Base-by-base conservation (phyloP, 495 filamentous ascomycete species). In the Xylaria flabelliformis region DNA sequence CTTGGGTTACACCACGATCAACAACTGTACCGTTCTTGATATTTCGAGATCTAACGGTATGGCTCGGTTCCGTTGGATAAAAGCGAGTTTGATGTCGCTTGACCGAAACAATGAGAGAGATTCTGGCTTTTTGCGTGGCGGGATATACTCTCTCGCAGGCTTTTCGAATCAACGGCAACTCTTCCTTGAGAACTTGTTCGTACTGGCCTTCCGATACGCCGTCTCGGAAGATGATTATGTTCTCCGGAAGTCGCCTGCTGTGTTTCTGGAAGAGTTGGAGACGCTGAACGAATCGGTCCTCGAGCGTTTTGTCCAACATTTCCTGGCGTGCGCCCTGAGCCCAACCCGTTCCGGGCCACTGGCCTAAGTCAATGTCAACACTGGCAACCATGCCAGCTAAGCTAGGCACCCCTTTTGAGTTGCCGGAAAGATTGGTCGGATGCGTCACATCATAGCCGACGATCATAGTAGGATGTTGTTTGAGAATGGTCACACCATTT, bases 81-180 rank as follows among this genome's bases (percentile, higher is more conserved):
- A 98, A 97, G 0, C 95, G 91, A 0, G 93, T 97, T 76, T 97
- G 93, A 74, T 98, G 95, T 26, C 96, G 88, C 80, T 97, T 97
- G 51, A 93, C 93, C 0, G 91, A 91, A n/a, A 93, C 83, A 21
- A 93, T 82, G 39, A 93, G 81, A 0, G 88, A 81, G 17, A 93
- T 83, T 53, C 85, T 86, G 0, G 93, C 90, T 3, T 76, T 77
- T 12, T 79, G 73, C 29, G 83, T 85, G 0, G 83, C 80, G 4
- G 87, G 83, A 78, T 93, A 93, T 42, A 84, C 72, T 19, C 80
- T 71, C 3, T 79, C 55, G 80, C 93, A 96, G 3, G 92, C 92
- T 21, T 67, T 26, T 56, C 83, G 78, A 46, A 86, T 83, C 4
- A 72, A 72, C 0, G 82, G 84, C 7, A 86, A 74, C 65, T 86